Evolutionary conservation across 768 basidiomycete genomes (phyloP), one percentile per base, ranked within the genome.

Genomic region (Hortiboletus campestris): DNA sequence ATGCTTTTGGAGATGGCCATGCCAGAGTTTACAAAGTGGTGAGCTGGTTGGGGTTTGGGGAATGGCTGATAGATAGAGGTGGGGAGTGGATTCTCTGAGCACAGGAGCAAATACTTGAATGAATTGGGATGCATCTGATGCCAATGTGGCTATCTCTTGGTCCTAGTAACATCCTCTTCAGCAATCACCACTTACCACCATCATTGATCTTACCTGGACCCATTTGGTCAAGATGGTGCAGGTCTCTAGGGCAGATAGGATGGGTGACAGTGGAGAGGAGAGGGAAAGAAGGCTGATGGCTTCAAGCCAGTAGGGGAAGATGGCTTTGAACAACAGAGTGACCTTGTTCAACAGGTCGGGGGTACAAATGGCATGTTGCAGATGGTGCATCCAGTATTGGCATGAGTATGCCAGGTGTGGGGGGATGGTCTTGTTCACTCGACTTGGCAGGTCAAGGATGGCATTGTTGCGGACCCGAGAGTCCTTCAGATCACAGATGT

Each of bases 41-140:
- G 55, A 56, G 20, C 12, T 46, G 17, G 49, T 22, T 5, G 54
- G 54, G 2, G 54, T 55, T 12, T 55, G 48, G 2, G 48, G 28
- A 48, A 55, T 51, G 19, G 54, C 54, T 50, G 48, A 55, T 1
- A 55, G 25, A 25, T 25, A 25, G 25, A 25, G 25, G 25, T 25
- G 25, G 25, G 25, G 25, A 25, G 25, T 25, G 10, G 32, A 53
- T 35, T 34, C 34, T 47, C 13, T 25, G 6, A 56, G 9, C 2
- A 56, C 17, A 12, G 45, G 48, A 10, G 22, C 36, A 38, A 53
- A 53, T 11, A 32, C 45, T 32, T 53, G 44, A 8, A 53, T 47
- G 51, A 56, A 56, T 20, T 28, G 19, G 12, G 6, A 46, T 41
- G 45, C 25, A 7, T 56, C 55, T 47, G 51, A 56, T 46, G 44